These are phyloP conservation scores for Hyphodiscus sp. DNA, from an alignment of 2,329 filamentous ascomycete species.

Conservation along the genomic window DNA sequence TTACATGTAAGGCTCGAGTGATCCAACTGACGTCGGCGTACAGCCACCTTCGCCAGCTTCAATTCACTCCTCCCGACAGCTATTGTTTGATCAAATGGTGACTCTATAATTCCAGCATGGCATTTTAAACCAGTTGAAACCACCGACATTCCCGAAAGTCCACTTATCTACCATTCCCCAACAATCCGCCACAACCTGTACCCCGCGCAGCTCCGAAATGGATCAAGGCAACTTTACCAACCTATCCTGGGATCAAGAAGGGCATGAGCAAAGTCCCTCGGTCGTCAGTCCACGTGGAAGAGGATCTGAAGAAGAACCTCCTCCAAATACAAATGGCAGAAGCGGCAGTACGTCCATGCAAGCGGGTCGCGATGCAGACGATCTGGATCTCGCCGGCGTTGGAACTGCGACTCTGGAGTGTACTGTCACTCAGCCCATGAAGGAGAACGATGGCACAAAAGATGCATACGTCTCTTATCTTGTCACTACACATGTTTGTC, in stretches of 20 bases:
- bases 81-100: neutral
- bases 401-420: constrained; percentile 76
- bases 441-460: constrained; percentile 94
- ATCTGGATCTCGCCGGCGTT: constrained; percentile 52
- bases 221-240: constrained; percentile 67
- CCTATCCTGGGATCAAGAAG: constrained; percentile 69
- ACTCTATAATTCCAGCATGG: neutral
- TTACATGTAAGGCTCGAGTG: neutral
- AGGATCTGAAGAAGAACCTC: constrained; percentile 27
- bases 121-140: neutral
- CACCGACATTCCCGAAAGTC: neutral
- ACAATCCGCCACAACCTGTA: constrained; percentile 7
- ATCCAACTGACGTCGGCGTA: neutral
- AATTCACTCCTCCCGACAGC: neutral
- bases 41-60: neutral
- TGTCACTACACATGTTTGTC: constrained; percentile 75
- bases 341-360: constrained; percentile 17
- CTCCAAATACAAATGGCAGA: constrained; percentile 15
- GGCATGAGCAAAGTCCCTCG: constrained; percentile 36
- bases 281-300: constrained; percentile 34
- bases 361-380: constrained; percentile 30
- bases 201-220: constrained; percentile 25
- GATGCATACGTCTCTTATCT: constrained; percentile 95
- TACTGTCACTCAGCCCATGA: constrained; percentile 74
- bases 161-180: neutral